Percentiles rank a stretch among this genome's conserved stretches.
Conservation (phyloP, 495 filamentous ascomycete genomes). For the Tuber umbilicatum region DNA sequence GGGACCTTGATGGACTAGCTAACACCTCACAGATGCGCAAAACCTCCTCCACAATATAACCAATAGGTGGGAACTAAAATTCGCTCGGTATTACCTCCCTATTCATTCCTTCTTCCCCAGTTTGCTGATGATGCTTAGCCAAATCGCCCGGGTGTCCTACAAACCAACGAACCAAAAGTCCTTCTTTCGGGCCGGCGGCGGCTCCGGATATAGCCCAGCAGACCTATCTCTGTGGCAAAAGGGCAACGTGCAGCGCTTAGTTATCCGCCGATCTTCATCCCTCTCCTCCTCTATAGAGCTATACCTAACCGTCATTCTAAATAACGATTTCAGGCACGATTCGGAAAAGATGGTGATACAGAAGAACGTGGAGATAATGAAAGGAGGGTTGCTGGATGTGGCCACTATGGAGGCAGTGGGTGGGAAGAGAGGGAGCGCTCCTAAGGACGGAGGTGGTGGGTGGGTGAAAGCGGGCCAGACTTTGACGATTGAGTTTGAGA, state of each 20-base stretch:
- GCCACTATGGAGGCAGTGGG: not conserved
- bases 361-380: not conserved
- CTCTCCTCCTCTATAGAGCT: not conserved
- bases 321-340: not conserved
- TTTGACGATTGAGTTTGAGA: not conserved
- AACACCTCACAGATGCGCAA: not conserved
- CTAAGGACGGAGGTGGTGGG: no score
- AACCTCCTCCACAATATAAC: not conserved
- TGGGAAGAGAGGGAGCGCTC: not conserved
- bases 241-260: not conserved
- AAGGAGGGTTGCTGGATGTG: not conserved
- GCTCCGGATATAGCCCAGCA: not conserved
- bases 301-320: not conserved
- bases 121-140: not conserved
- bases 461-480: not conserved
- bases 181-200: not conserved
- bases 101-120: not conserved
- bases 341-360: not conserved
- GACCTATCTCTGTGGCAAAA: not conserved
- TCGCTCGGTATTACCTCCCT: not conserved
- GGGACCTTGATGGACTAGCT: not conserved
- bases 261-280: not conserved
- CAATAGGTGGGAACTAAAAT: not conserved
- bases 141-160: not conserved
- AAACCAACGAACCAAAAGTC: not conserved